Base-by-base conservation (phyloP, 352 stramenopile genomes). In the Phytophthora syringae region DNA sequence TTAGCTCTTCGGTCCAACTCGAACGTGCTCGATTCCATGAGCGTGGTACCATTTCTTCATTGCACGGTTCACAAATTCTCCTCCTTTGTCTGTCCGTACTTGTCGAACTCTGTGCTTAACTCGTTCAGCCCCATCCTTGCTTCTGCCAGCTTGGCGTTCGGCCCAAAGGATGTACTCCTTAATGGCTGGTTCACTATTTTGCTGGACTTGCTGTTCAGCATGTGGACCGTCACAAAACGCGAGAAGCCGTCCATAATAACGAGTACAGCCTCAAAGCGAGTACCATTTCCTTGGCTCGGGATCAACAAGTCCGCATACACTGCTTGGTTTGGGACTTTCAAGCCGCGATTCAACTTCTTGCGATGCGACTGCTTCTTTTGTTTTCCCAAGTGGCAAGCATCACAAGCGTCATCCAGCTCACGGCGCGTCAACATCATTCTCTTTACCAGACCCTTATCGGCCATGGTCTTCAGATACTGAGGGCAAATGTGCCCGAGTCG, bases 381-480 rank as follows among this genome's bases (percentile, higher is more conserved):
- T 9, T 59, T 50, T 13, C 37, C 57, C 15, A 58, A 20, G 18
- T 64, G 37, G 15, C 56, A 64, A 9, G 53, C 53, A 18, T 52
- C 53, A 45, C 53, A 53, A 16, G 11, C 2, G 12, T 42, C 53
- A 27, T 30, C 9, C 4, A 32, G 40, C 18, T 49, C 13, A 2
- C 40, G 32, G 12, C 39, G 52, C 2, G 15, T 48, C 16, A 64
- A 34, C 47, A 51, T 53, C 34, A 59, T 59, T 16, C 50, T 51
- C 10, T 49, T 36, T 28, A 47, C 15, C 20, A 61, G 36, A 22
- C 15, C 43, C 24, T 47, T 52, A 7, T 61, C 42, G 0, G 16
- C 53, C 53, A 61, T 61, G 0, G 42, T 61, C 40, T 61, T 53
- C 0, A 51, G 13, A 25, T 60, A 60, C 40, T 60, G 52, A 28